Base-by-base conservation (phyloP, 768 basidiomycete species). In the Boletus rex-veris region DNA sequence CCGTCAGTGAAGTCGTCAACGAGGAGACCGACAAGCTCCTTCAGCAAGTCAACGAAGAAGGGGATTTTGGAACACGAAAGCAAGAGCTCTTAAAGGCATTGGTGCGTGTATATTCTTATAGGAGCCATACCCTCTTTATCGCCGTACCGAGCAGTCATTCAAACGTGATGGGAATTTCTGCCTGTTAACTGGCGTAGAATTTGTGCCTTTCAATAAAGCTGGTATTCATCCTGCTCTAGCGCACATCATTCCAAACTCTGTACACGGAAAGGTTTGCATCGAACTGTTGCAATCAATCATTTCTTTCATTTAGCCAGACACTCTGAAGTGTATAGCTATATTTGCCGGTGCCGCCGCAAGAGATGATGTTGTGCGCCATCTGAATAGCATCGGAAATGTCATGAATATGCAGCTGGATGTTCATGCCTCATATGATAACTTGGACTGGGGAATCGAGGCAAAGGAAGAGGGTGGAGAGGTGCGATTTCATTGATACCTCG, bases 371-470 rank as follows among this genome's bases (percentile, higher is more conserved):
- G 4, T 16, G 30, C 3, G 1, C n/a, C 15, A 40, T 53, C 16
- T 53, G 46, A 40, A 40, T 26, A 7, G 3, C 30, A 50, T 41
- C 2, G 28, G 52, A 9, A 40, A 53, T 48, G 52, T 10, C 9
- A 45, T 53, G 50, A 45, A 45, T 28, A 53, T 55, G 54, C 0
- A 53, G 12, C 7, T n/a, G 0, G 0, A 45, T 28, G 31, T 31
- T 40, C 43, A 30, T 39, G 11, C 0, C 3, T 16, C n/a, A 1
- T 41, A 55, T 7, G 24, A 45, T 35, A 2, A n/a, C 0, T 31
- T 55, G 24, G 4, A 1, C 16, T 50, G 53, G 48, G 48, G 53
- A 24, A 54, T 54, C 8, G 41, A 54, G 15, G 48, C 53, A 44
- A 31, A 24, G 7, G 41, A 50, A 33, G 48, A 50, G 19, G 15